These are phyloP conservation scores for Magnolia officinalis DNA, from an alignment of 164 flowering plant genomes.

Conservation along the genomic window DNA sequence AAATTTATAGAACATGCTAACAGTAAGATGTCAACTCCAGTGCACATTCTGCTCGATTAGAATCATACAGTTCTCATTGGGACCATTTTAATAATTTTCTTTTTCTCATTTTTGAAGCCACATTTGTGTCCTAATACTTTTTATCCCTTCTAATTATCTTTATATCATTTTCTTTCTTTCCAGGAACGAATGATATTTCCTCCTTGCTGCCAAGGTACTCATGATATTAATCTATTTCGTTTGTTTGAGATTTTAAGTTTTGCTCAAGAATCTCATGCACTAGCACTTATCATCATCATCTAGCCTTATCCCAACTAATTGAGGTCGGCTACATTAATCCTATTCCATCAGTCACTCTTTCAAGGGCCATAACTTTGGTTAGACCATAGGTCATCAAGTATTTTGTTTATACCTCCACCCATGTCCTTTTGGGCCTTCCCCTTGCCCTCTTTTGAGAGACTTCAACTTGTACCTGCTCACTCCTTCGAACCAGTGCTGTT, in stretches of 20 bases:
- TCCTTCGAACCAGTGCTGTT: no score
- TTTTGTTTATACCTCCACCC: no score
- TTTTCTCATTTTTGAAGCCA: background rate
- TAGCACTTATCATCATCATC: no score
- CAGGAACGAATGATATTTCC: constrained; percentile 94
- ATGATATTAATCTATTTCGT: constrained; percentile 3
- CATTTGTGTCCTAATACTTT: background rate
- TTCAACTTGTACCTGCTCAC: no score
- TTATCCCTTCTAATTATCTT: background rate
- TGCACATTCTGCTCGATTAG: background rate
- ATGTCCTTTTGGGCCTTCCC: no score
- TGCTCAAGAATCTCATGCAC: background rate
- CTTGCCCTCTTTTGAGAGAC: no score
- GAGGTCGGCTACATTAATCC: no score
- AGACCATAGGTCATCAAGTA: no score
- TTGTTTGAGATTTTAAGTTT: background rate
- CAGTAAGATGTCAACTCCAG: constrained; percentile 42
- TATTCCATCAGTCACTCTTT: no score
- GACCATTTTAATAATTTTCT: background rate
- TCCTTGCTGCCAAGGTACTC: constrained; percentile 94
- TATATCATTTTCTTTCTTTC: constrained; percentile 8
- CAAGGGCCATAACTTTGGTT: no score
- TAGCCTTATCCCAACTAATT: no score
- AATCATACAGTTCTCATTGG: background rate
- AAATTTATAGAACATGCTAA: constrained; percentile 76